Evolutionary conservation across 139 green algal genomes (phyloP).

Genomic region (Yamagishiella unicocca): DNA sequence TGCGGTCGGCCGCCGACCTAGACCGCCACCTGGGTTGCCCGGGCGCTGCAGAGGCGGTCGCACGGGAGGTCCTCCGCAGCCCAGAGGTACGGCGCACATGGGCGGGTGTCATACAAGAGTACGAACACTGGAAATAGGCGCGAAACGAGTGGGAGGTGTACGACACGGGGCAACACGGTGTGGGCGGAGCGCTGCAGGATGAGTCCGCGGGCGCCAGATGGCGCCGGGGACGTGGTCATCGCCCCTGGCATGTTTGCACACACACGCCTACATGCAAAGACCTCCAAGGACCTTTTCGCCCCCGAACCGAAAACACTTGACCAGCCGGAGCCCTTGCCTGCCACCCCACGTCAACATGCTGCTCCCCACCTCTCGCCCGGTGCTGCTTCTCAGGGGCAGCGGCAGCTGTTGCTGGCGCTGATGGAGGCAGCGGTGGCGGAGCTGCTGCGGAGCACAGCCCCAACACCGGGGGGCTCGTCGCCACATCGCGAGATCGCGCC

Average conservation of each 20-base stretch:
- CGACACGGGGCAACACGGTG: neutral
- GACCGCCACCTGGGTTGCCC: neutral
- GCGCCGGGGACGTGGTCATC: neutral
- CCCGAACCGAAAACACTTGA: no score
- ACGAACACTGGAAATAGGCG: no score
- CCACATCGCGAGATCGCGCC: no score
- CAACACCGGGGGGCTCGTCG: no score
- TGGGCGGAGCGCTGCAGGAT: neutral
- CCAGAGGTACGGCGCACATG: neutral
- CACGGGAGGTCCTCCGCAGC: neutral
- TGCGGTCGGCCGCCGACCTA: neutral
- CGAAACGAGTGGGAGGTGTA: no score
- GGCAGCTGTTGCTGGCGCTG: neutral
- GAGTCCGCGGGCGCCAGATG: neutral
- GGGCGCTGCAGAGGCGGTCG: neutral
- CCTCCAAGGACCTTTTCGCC: neutral
- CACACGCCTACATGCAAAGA: neutral
- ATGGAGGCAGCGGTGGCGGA: neutral
- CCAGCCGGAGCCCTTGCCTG: neutral
- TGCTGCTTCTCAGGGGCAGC: neutral
- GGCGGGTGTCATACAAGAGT: neutral
- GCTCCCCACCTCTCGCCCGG: neutral
- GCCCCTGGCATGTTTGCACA: neutral
- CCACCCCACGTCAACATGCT: neutral
- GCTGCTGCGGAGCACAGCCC: neutral